A percentile compares a stretch with the other conserved stretches of the same genome.
Evolutionary conservation across 306 rosid genomes (phyloP).

Genomic region (Comarum palustre): DNA sequence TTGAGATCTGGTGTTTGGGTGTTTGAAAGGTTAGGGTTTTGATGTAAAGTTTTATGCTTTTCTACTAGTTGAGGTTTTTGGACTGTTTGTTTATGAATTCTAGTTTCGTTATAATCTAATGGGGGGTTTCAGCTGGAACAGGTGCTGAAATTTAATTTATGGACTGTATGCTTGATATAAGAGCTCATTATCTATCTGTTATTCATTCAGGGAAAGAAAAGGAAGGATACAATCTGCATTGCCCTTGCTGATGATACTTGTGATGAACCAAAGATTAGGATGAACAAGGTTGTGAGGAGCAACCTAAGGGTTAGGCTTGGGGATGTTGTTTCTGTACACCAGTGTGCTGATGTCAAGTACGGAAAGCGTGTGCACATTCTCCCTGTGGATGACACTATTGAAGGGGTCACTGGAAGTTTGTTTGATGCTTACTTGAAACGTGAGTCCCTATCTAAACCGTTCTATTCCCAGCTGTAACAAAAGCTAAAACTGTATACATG

Average conservation of each 20-base stretch:
- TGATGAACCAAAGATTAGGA: slow-evolving; percentile 83
- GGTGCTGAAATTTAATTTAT: not conserved
- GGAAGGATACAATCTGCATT: slow-evolving; percentile 84
- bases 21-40: not conserved
- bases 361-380: slow-evolving; percentile 93
- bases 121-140: not conserved
- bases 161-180: not conserved
- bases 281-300: slow-evolving; percentile 92
- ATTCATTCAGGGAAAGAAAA: slow-evolving; percentile 69
- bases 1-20: slow-evolving; percentile 19
- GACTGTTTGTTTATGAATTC: not conserved
- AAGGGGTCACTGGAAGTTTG: slow-evolving; percentile 82
- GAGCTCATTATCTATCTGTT: not conserved
- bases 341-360: slow-evolving; percentile 86
- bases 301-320: slow-evolving; percentile 96
- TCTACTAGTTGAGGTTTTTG: not conserved
- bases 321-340: slow-evolving; percentile 92
- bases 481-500: not conserved
- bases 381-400: slow-evolving; percentile 88
- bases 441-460: slow-evolving; percentile 33
- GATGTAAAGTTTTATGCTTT: not conserved
- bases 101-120: not conserved
- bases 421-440: slow-evolving; percentile 91
- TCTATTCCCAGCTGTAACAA: not conserved
- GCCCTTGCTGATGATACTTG: slow-evolving; percentile 89